These are phyloP conservation scores for Dactylonectria estremocensis DNA, from an alignment of 2,329 filamentous ascomycete genomes.

Conservation along the genomic window DNA sequence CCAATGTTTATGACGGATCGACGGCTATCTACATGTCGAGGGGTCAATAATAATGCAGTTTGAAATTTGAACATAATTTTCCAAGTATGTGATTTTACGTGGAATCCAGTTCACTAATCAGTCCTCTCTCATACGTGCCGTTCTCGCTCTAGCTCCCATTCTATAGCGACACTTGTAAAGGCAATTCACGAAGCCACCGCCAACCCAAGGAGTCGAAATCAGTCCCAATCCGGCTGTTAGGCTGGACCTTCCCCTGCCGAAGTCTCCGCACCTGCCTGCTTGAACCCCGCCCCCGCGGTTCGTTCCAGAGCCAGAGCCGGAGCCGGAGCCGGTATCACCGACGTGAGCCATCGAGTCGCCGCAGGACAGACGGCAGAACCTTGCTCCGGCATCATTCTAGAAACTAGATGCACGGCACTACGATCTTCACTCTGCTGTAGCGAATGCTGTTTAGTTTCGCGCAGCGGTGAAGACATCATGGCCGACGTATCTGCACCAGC, in stretches of 20 bases:
- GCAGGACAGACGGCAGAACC: constrained; percentile 1
- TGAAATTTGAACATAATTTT: too few species aligned
- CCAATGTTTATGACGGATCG: too few species aligned
- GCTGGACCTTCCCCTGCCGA: constrained; percentile 10
- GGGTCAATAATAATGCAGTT: background rate
- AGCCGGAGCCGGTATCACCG: constrained; percentile 28
- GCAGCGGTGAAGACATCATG: constrained; percentile 14
- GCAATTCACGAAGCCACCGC: too few species aligned
- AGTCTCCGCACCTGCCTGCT: constrained; percentile 1
- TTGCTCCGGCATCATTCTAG: constrained; percentile 20
- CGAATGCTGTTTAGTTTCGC: constrained; percentile 4
- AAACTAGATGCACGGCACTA: background rate
- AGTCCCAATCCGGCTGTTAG: constrained; percentile 1
- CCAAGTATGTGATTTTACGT: too few species aligned
- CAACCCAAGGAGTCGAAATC: background rate
- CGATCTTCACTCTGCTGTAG: too few species aligned
- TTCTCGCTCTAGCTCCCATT: too few species aligned
- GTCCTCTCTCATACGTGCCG: too few species aligned
- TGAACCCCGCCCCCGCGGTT: constrained; percentile 22
- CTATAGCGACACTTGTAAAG: too few species aligned
- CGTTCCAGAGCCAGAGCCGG: constrained; percentile 10
- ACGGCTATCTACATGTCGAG: background rate
- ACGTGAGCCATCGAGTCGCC: background rate
- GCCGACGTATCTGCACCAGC: constrained; percentile 1
- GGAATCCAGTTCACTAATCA: too few species aligned